Base-by-base conservation (phyloP, 495 filamentous ascomycete genomes). In the Cenococcum geophilum region DNA sequence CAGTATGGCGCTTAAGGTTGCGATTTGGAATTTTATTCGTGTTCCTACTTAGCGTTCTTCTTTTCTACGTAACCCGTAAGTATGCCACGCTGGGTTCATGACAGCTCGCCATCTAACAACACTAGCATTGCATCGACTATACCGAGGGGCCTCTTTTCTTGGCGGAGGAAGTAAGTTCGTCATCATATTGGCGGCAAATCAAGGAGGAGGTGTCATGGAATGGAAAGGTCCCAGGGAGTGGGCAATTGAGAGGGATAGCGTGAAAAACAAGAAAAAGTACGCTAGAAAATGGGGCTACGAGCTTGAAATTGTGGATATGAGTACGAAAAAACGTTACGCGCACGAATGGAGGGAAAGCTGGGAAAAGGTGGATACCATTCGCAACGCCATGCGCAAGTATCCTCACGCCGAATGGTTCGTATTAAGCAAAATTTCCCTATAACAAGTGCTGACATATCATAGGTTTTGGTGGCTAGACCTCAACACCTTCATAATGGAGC, bases 381-480 rank as follows among this genome's bases (percentile, higher is more conserved):
- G 95, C 59, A 89, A 93, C 58, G 84, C 87, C 32, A 88, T 99
- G 81, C 81, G 83, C 72, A 96, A 96, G 74, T 93, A 97, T 69
- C 95, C 93, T 22, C 80, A 95, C 62, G 93, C 93, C 10, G 91
- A 99, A 78, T 99, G 93, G 93, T 95, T 80, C 70, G 83, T 60
- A 57, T 18, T 18, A 8, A 27, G 18, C 6, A 23, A 22, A 35
- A 51, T 21, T 35, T 58, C 35, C 21, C 27, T 32, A 32, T 32
- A 6, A 43, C 47, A 49, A 58, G 51, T 57, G 1, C 55, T 70
- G 52, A 64, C 47, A 59, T 37, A 11, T 11, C n/a, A 22, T 64
- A 96, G 91, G 91, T 93, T 99, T 67, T 99, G 93, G 93, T 99
- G 95, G 95, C 78, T 99, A 42, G 93, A 99, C 72, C 83, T 97